Evolutionary conservation across 768 basidiomycete species (phyloP).

Genomic region (Agrocybe chaxingu): DNA sequence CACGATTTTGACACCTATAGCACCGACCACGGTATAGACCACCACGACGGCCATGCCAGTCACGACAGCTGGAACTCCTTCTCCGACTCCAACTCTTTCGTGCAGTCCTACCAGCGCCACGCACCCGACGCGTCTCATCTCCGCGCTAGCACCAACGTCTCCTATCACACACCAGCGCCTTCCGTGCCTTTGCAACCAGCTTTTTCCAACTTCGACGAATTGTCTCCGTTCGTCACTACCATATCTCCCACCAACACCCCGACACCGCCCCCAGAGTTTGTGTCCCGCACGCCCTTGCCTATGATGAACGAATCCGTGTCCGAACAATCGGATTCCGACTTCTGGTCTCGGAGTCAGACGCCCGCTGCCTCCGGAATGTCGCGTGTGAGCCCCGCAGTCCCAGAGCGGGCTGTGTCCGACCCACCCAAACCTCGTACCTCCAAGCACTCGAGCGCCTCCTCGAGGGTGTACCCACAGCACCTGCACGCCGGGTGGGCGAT

Average conservation of each 20-base stretch:
- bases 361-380: too few species aligned
- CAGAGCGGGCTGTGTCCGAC: slow-evolving; percentile 5
- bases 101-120: neutral
- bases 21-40: neutral
- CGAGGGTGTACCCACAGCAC: slow-evolving; percentile 50
- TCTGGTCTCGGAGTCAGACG: slow-evolving; percentile 9
- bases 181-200: neutral
- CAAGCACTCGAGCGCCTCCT: slow-evolving; percentile 59
- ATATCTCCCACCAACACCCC: neutral
- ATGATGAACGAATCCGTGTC: slow-evolving; percentile 13
- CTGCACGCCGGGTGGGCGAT: slow-evolving; percentile 33
- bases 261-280: slow-evolving; percentile 1
- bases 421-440: slow-evolving; percentile 24
- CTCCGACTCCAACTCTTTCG: neutral
- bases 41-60: too few species aligned
- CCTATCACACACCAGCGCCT: neutral
- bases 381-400: neutral
- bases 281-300: slow-evolving; percentile 6
- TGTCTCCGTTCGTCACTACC: slow-evolving; percentile 2
- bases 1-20: neutral
- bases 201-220: neutral
- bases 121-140: neutral
- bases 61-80: slow-evolving; percentile 4
- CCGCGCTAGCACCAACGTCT: neutral
- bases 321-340: slow-evolving; percentile 22